Conservation (phyloP, 2,329 filamentous ascomycete species). For the Ophiostoma novo-ulmi region DNA sequence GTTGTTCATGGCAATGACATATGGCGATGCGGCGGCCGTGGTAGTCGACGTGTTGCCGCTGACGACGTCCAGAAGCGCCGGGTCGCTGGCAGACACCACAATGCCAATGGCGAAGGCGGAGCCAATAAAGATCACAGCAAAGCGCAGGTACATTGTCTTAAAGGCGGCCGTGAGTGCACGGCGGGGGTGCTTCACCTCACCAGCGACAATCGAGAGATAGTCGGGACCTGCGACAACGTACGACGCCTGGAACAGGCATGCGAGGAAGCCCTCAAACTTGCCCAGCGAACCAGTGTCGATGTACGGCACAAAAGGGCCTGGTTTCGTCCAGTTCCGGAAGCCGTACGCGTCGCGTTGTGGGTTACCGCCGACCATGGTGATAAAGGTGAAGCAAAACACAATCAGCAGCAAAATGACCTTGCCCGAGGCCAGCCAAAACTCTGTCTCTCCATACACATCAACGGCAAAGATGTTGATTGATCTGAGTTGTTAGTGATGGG, state of each 20-base stretch:
- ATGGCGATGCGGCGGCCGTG: conserved; percentile 51
- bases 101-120: conserved; percentile 63
- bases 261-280: conserved; percentile 28
- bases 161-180: conserved; percentile 62
- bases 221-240: conserved; percentile 49
- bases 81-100: conserved; percentile 57
- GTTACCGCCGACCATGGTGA: conserved; percentile 54
- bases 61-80: conserved; percentile 40
- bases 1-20: conserved; percentile 65
- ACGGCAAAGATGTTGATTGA: conserved; percentile 34
- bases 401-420: conserved; percentile 50
- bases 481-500: conserved; percentile 11
- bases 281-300: conserved; percentile 40
- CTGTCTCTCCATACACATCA: conserved; percentile 39
- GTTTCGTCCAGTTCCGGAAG: conserved; percentile 42
- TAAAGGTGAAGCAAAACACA: conserved; percentile 51
- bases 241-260: conserved; percentile 36
- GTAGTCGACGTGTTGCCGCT: conserved; percentile 29
- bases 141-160: conserved; percentile 64
- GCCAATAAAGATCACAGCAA: conserved; percentile 63
- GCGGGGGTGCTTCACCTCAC: conserved; percentile 62
- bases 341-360: conserved; percentile 44
- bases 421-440: conserved; percentile 44
- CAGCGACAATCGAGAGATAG: conserved; percentile 63
- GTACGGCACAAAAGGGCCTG: conserved; percentile 38